Evolutionary conservation across 1,284 basidiomycete species (phyloP).

Genomic region (Cryptococcus wingfieldii): DNA sequence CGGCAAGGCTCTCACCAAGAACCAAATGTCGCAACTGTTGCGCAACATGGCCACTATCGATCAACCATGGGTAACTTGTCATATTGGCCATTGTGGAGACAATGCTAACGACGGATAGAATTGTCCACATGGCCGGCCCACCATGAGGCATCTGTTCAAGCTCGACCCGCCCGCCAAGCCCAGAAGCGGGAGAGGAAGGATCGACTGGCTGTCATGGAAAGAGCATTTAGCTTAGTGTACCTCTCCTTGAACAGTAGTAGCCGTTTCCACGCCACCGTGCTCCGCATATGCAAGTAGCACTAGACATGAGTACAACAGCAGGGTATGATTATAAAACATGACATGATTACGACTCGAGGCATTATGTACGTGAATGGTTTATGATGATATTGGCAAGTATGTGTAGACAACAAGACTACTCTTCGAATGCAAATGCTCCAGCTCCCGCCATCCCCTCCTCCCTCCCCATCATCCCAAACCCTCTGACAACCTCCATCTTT

Average conservation of each 20-base stretch:
- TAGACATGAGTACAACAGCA: too few species aligned
- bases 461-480: conserved; percentile 81
- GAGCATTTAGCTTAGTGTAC: background rate
- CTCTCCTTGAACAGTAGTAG: too few species aligned
- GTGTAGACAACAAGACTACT: conserved; percentile 36
- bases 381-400: background rate
- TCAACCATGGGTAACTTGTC: conserved; percentile 68
- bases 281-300: too few species aligned
- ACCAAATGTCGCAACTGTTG: conserved; percentile 80
- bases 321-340: too few species aligned
- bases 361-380: too few species aligned
- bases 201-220: conserved; percentile 25
- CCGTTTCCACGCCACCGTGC: too few species aligned
- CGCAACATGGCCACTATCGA: conserved; percentile 93
- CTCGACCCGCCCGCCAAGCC: conserved; percentile 17
- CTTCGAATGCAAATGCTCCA: conserved; percentile 83
- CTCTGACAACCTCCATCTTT: conserved; percentile 95
- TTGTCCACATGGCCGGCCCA: conserved; percentile 92
- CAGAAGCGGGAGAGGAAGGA: conserved; percentile 11
- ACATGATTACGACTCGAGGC: too few species aligned
- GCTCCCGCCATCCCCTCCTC: conserved; percentile 93
- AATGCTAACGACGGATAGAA: conserved; percentile 53
- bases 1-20: conserved; percentile 70
- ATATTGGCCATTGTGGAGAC: background rate
- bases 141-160: conserved; percentile 75